Base-by-base conservation (phyloP, 148 eudicot species). In the Camellia sinensis region DNA sequence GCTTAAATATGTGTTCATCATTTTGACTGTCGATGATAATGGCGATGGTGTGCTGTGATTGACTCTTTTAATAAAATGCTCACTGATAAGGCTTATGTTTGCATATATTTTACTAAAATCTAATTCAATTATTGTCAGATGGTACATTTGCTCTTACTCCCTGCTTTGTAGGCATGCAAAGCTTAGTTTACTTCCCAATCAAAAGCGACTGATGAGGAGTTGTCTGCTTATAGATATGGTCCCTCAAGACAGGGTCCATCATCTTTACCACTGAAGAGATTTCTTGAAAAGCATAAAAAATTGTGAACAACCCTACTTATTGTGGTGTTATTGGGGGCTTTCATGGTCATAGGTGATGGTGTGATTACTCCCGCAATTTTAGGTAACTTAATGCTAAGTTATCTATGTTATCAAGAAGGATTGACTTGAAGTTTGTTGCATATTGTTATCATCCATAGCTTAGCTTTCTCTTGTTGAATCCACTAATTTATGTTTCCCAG, bases 341-440 rank as follows among this genome's bases (percentile, higher is more conserved):
- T 93, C 89, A 97, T 97, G 98, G 93, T 97, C 81, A 94, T 97
- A 77, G 99, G 98, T 56, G 97, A 97, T 84, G 98, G 98, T 75
- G 94, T 97, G 21, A 77, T 97, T 79, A 97, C 98, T 69, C 98
- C 99, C 84, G 98, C 97, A 70, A 92, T 94, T 71, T 97, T 98
- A 88, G 98, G 99, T 97, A 75, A 79, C 56, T 22, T 70, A 59
- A 50, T 67, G 3, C 7, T 9, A 21, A 41, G 41, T 12, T 29
- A 50, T 15, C 46, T 64, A 13, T 21, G 3, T 13, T 64, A 63
- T 48, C 54, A 60, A 61, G 53, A 15, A 22, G 53, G 50, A 73
- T 18, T 10, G 29, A 5, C 48, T 63, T 52, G 29, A 54, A 6
- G 50, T 46, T 56, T 22, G 29, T 22, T 22, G 0, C 21, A 7